Evolutionary conservation across 495 filamentous ascomycete genomes (phyloP), one percentile per base, ranked within the genome.

Genomic region (Cryomyces antarcticus): DNA sequence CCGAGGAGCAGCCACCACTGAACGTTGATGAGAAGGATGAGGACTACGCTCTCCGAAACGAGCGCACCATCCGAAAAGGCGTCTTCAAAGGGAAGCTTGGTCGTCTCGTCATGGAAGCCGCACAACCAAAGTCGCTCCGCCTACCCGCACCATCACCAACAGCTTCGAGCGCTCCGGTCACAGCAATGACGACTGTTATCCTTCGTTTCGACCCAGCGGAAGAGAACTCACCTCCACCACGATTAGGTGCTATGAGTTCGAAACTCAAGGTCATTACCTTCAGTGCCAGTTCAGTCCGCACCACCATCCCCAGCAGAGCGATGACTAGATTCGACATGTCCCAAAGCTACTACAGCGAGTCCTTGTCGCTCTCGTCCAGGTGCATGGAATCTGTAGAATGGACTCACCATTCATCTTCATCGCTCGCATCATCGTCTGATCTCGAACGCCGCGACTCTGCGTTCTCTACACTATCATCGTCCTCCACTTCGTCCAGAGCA

Each of bases 71-170:
- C 31, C 76, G 71, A 46, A 85, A 80, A 46, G 82, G 80, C 9
- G 57, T 89, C n/a, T 68, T 96, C 49, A 73, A 80, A 17, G 67
- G 75, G 17, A 88, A 79, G 53, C 60, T 83, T 0, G 89, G 89
- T 28, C 70, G 69, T 0, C 48, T 95, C 24, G 74, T 75, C 7
- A 75, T 79, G 35, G 67, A 78, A n/a, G 73, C 82, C 1, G 53
- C 63, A 0, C 88, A 96, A 52, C 85, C 89, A 3, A 67, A 66
- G 28, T 65, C 79, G 0, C 65, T 89, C 4, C 65, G 73, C 28
- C 58, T 94, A 35, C 45, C 64, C 46, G 4, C 27, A 2, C 47
- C 43, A 5, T 46, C 41, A 6, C 42, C 41, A 29, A 43, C 42
- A 4, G 17, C 13, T 11, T 9, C 13, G 30, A 37, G 38, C 12